Conservation (phyloP, 176 grass and related monocot genomes). For the Oropetium thomaeum region DNA sequence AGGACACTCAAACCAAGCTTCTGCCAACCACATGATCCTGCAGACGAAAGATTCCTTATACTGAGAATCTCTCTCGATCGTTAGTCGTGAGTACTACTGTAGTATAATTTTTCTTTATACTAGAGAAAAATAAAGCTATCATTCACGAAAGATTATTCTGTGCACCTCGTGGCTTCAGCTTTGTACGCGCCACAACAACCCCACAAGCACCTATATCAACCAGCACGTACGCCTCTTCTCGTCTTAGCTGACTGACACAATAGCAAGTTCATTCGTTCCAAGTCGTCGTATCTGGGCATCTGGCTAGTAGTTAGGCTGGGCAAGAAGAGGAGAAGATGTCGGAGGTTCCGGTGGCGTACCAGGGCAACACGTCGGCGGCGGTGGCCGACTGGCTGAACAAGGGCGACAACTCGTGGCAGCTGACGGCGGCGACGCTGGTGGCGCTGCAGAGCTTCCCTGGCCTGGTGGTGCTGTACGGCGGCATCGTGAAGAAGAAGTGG, state of each 20-base stretch:
- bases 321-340: too few relatives aligned
- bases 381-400: constrained; percentile 77
- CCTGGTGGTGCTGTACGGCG: constrained; percentile 76
- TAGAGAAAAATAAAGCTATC: too few relatives aligned
- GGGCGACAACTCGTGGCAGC: constrained; percentile 89
- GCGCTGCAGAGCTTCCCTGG: constrained; percentile 71
- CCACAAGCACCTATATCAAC: neutral
- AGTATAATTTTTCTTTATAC: too few relatives aligned
- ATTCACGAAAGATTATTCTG: too few relatives aligned
- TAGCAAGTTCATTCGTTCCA: neutral
- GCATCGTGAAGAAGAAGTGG: constrained; percentile 98
- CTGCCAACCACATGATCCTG: too few relatives aligned
- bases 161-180: neutral
- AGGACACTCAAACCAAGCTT: too few relatives aligned
- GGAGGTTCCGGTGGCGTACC: constrained; percentile 48
- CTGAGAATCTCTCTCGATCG: too few relatives aligned
- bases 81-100: too few relatives aligned
- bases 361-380: constrained; percentile 24
- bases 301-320: too few relatives aligned
- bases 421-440: constrained; percentile 72
- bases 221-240: too few relatives aligned
- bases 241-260: neutral
- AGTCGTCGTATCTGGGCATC: neutral
- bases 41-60: too few relatives aligned
- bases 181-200: neutral